Percentiles rank a stretch among this genome's conserved stretches.
Conservation (phyloP, 192 early-diverging fungal species). For the Backusella westeae region DNA sequence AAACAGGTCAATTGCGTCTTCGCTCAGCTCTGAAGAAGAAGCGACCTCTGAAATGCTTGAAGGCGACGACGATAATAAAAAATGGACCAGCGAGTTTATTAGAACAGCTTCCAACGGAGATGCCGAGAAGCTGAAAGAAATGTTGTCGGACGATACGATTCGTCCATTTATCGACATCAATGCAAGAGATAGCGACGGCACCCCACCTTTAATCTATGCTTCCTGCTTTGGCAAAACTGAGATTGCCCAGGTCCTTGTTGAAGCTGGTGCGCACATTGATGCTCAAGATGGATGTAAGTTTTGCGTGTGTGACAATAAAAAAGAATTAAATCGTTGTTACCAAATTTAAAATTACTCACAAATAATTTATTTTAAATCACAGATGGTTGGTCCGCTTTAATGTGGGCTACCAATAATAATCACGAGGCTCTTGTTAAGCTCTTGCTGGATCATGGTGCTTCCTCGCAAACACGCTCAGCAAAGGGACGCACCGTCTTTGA, state of each 20-base stretch:
- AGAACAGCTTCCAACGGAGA: constrained; percentile 74
- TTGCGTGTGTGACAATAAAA: not conserved
- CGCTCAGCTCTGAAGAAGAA: not conserved
- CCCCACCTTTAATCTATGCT: constrained; percentile 84
- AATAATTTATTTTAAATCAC: constrained; percentile 5
- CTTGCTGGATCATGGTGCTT: constrained; percentile 78
- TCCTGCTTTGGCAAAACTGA: constrained; percentile 83
- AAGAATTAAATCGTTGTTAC: not conserved
- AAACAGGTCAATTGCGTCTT: not conserved
- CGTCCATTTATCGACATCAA: constrained; percentile 70
- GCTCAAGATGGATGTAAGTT: constrained; percentile 56
- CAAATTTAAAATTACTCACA: constrained; percentile 11
- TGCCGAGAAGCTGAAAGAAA: constrained; percentile 17
- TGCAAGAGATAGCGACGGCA: constrained; percentile 82
- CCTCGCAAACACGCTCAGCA: constrained; percentile 61
- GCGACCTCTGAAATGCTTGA: not conserved
- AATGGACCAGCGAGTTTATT: constrained; percentile 63
- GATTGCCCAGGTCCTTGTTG: constrained; percentile 69
- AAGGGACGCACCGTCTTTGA: constrained; percentile 78
- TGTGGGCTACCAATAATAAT: constrained; percentile 89
- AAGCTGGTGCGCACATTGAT: constrained; percentile 73
- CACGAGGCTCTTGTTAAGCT: constrained; percentile 71
- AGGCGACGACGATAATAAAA: not conserved
- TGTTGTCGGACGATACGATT: constrained; percentile 1
- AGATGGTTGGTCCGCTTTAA: constrained; percentile 89